These are phyloP conservation scores for Inosperma sp. DNA, from an alignment of 768 basidiomycete species.

Conservation along the genomic window DNA sequence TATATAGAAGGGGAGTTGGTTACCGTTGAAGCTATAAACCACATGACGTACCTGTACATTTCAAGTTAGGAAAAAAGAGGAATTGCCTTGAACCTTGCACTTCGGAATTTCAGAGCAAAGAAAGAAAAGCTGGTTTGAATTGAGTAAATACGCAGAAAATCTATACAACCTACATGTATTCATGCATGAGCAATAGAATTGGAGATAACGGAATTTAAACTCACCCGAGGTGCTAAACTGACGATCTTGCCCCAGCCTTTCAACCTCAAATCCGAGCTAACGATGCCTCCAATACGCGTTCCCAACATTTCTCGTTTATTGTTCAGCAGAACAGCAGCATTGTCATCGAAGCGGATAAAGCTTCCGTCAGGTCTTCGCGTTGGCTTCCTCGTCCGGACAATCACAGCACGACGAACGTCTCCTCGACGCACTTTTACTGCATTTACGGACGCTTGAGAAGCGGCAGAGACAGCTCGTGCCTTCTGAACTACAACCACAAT, in stretches of 20 bases:
- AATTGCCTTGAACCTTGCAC: background rate
- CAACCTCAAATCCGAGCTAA: conserved; percentile 84
- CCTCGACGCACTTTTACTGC: conserved; percentile 89
- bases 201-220: conserved; percentile 14
- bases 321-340: conserved; percentile 90
- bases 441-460: conserved; percentile 61
- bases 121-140: background rate
- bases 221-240: conserved; percentile 85
- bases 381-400: conserved; percentile 88
- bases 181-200: background rate
- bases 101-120: background rate
- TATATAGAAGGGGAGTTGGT: too few species aligned
- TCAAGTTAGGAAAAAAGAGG: too few species aligned
- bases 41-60: too few species aligned
- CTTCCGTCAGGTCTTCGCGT: conserved; percentile 86
- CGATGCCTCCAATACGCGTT: conserved; percentile 90
- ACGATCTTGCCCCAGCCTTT: conserved; percentile 95
- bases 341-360: conserved; percentile 89
- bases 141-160: background rate
- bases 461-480: conserved; percentile 75
- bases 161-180: conserved; percentile 20
- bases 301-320: conserved; percentile 96
- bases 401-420: conserved; percentile 92
- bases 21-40: too few species aligned
- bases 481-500: conserved; percentile 93